Evolutionary conservation across 1,284 basidiomycete genomes (phyloP).

Genomic region (Bjerkandera adusta): DNA sequence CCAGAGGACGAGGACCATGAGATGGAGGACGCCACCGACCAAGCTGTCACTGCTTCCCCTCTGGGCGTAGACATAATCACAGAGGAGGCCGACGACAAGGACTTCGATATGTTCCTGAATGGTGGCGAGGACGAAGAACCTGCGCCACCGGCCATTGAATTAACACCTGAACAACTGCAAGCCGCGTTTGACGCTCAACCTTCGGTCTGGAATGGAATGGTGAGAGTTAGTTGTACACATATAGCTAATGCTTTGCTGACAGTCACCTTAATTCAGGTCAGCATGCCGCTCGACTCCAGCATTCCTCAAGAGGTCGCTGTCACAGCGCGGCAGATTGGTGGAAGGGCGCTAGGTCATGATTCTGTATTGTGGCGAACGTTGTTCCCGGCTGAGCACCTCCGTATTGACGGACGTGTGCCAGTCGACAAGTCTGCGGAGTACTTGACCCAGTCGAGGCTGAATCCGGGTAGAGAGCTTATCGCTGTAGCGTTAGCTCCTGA

Average conservation of each 20-base stretch:
- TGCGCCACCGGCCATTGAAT: constrained; percentile 27
- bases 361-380: constrained; percentile 69
- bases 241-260: constrained; percentile 5
- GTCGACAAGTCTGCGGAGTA: constrained; percentile 73
- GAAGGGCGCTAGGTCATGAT: constrained; percentile 48
- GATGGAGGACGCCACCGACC: constrained; percentile 26
- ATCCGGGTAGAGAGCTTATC: constrained; percentile 75
- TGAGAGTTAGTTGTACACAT: constrained; percentile 40
- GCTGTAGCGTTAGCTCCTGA: constrained; percentile 69
- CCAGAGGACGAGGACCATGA: constrained; percentile 25
- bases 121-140: constrained; percentile 46
- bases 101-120: constrained; percentile 81
- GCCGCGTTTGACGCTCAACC: constrained; percentile 50
- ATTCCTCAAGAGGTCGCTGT: constrained; percentile 64
- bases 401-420: constrained; percentile 82
- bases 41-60: constrained; percentile 40
- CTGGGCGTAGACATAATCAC: constrained; percentile 38
- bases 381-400: constrained; percentile 63
- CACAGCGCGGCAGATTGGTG: constrained; percentile 71
- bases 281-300: constrained; percentile 73
- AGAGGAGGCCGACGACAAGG: constrained; percentile 61
- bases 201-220: constrained; percentile 71
- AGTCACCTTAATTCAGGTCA: constrained; percentile 44
- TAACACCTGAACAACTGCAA: constrained; percentile 28
- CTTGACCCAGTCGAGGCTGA: constrained; percentile 72